Evolutionary conservation across 1,284 basidiomycete genomes (phyloP).

Genomic region (Heterobasidion annosum): DNA sequence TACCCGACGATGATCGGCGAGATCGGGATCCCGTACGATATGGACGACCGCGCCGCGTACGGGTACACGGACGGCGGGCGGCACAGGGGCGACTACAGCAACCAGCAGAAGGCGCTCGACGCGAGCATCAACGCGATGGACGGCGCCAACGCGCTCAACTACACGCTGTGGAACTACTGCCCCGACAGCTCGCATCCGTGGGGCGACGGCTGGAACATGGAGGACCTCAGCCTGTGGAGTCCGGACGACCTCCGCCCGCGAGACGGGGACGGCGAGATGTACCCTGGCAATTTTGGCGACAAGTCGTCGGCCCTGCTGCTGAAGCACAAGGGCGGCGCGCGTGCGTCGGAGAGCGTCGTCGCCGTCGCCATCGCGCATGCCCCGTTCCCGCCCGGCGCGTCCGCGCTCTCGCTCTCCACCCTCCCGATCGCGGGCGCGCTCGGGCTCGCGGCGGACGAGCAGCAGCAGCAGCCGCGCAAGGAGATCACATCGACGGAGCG

Average conservation of each 20-base stretch:
- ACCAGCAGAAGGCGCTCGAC: conserved; percentile 84
- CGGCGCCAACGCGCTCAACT: conserved; percentile 76
- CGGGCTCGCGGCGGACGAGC: not conserved
- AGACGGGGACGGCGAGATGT: conserved; percentile 16
- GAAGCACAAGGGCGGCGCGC: conserved; percentile 10
- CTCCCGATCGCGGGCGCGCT: conserved; percentile 12
- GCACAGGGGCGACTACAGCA: conserved; percentile 70
- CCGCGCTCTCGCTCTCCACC: conserved; percentile 23
- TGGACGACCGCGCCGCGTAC: conserved; percentile 80
- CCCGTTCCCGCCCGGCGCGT: conserved; percentile 16
- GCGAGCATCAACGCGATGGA: conserved; percentile 88
- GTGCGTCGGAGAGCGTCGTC: conserved; percentile 4
- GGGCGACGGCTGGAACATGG: conserved; percentile 96
- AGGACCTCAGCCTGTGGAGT: conserved; percentile 90
- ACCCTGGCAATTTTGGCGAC: conserved; percentile 12
- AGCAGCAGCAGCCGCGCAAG: not conserved
- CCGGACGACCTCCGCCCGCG: conserved; percentile 54
- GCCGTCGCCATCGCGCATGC: conserved; percentile 9
- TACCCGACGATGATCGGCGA: conserved; percentile 95
- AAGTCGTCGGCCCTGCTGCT: conserved; percentile 22
- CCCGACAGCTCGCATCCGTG: conserved; percentile 74
- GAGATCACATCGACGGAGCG: conserved; percentile 11
- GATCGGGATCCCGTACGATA: conserved; percentile 91
- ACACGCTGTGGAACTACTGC: conserved; percentile 90
- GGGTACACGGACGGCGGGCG: conserved; percentile 74